These are phyloP conservation scores for Pyracantha coccinea DNA, from an alignment of 331 rosid genomes.

Conservation along the genomic window DNA sequence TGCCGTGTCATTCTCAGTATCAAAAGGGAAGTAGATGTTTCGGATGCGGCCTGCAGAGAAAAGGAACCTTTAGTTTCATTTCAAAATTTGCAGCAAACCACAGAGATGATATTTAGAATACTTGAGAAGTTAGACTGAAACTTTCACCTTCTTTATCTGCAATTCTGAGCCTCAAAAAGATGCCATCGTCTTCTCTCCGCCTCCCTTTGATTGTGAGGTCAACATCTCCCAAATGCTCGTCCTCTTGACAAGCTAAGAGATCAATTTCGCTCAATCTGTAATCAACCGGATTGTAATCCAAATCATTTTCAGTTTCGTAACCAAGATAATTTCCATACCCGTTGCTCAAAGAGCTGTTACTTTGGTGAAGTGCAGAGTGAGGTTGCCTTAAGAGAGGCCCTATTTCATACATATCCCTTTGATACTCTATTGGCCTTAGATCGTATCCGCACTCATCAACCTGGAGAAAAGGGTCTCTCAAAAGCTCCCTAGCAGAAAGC, in stretches of 20 bases:
- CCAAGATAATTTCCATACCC: slow-evolving; percentile 40
- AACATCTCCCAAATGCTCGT: slow-evolving; percentile 47
- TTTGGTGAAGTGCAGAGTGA: slow-evolving; percentile 30
- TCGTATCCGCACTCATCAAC: slow-evolving; percentile 53
- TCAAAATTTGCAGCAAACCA: too few species aligned
- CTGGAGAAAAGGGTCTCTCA: slow-evolving; percentile 81
- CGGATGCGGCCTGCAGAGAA: slow-evolving; percentile 60
- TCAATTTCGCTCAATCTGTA: slow-evolving; percentile 45
- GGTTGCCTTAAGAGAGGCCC: slow-evolving; percentile 42
- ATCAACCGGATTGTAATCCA: slow-evolving; percentile 31
- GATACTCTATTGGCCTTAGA: slow-evolving; percentile 30
- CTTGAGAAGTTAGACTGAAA: slow-evolving; percentile 7
- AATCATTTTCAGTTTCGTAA: slow-evolving; percentile 35
- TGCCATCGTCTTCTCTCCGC: slow-evolving; percentile 58
- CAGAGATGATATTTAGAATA: too few species aligned
- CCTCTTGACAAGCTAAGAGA: slow-evolving; percentile 70
- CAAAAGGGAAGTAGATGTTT: slow-evolving; percentile 94
- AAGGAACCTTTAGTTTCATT: background rate
- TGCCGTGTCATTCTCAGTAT: slow-evolving; percentile 75
- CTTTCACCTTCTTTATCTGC: slow-evolving; percentile 79
- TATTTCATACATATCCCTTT: slow-evolving; percentile 51
- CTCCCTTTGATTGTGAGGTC: slow-evolving; percentile 68
- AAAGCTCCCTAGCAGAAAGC: slow-evolving; percentile 79
- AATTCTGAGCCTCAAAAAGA: slow-evolving; percentile 89
- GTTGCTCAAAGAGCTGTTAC: slow-evolving; percentile 27